Conservation (phyloP, 352 stramenopile species). For the Blastocystis sp. region DNA sequence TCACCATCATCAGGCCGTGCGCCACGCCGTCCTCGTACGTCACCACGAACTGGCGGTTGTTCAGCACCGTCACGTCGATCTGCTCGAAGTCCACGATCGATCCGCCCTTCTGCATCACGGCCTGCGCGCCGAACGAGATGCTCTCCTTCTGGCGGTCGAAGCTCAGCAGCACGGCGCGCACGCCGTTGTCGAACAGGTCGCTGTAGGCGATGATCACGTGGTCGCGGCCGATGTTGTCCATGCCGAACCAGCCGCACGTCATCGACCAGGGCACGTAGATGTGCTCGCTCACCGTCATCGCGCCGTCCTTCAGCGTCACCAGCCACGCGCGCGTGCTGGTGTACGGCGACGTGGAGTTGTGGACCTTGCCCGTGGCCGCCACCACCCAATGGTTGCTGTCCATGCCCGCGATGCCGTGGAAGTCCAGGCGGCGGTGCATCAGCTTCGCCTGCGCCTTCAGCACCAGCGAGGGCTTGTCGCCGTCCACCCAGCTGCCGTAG, state of each 20-base stretch:
- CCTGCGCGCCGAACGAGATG: slow-evolving; percentile 48
- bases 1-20: slow-evolving; percentile 1
- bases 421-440: slow-evolving; percentile 16
- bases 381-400: slow-evolving; percentile 44
- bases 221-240: slow-evolving; percentile 63
- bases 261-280: slow-evolving; percentile 28
- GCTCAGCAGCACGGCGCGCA: background rate
- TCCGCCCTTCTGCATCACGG: slow-evolving; percentile 14
- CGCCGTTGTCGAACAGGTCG: background rate
- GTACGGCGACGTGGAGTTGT: background rate
- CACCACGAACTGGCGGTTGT: slow-evolving; percentile 9
- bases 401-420: slow-evolving; percentile 63
- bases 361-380: slow-evolving; percentile 49
- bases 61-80: slow-evolving; percentile 38
- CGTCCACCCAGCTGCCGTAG: slow-evolving; percentile 11
- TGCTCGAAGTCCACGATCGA: slow-evolving; percentile 11
- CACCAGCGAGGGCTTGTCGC: background rate
- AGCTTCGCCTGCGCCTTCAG: background rate
- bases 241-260: slow-evolving; percentile 55
- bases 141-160: slow-evolving; percentile 10
- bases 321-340: background rate
- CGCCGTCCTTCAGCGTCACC: slow-evolving; percentile 7
- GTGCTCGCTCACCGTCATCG: slow-evolving; percentile 4
- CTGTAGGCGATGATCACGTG: slow-evolving; percentile 51
- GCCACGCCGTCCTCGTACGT: slow-evolving; percentile 35